Conservation (phyloP, 352 stramenopile species). For the Sclerospora graminicola region DNA sequence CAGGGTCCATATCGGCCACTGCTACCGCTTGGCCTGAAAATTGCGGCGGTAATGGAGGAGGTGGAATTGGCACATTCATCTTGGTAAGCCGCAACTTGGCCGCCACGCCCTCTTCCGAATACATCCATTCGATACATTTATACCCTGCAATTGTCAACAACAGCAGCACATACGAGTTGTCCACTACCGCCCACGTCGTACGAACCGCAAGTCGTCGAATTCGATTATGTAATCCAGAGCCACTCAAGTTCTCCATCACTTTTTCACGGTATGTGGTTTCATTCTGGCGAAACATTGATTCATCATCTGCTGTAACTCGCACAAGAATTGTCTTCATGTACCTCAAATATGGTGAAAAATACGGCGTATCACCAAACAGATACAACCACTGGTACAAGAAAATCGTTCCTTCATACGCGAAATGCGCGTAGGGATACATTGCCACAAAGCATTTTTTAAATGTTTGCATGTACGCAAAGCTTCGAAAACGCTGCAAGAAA, state of each 20-base stretch:
- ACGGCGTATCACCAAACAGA: constrained; percentile 73
- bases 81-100: constrained; percentile 46
- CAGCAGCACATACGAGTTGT: constrained; percentile 78
- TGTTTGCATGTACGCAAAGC: constrained; percentile 34
- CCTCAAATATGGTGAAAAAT: constrained; percentile 72
- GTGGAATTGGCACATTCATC: constrained; percentile 47
- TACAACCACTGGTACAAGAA: constrained; percentile 85
- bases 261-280: constrained; percentile 43
- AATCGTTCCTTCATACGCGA: constrained; percentile 70
- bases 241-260: constrained; percentile 36
- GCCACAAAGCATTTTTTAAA: constrained; percentile 54
- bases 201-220: constrained; percentile 35
- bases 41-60: constrained; percentile 57
- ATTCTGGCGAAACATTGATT: constrained; percentile 45
- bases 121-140: constrained; percentile 86
- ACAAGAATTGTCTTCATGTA: constrained; percentile 68
- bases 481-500: constrained; percentile 40
- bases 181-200: constrained; percentile 50
- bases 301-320: constrained; percentile 55
- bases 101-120: constrained; percentile 66
- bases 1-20: constrained; percentile 33
- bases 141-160: constrained; percentile 68
- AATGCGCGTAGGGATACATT: constrained; percentile 66
- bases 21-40: constrained; percentile 49
- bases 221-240: constrained; percentile 27